A percentile compares a stretch with the other conserved stretches of the same genome.
phyloP scores from a whole-genome alignment of 164 flowering plant species.

The Euptelea pleiosperma region DNA sequence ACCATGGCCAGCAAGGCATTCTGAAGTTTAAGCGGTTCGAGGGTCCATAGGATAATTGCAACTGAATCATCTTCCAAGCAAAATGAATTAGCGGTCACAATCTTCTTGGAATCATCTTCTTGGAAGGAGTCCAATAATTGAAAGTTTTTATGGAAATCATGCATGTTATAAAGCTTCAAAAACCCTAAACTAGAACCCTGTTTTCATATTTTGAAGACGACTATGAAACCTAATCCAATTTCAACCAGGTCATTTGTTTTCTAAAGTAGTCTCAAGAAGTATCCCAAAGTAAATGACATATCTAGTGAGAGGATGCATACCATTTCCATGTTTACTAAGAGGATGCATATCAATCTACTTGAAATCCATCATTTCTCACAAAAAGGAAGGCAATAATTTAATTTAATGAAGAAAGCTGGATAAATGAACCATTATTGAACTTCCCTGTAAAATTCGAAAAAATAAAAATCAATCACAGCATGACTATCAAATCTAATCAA shows the following conservation, averaged over 20 bases:
- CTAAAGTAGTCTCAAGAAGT: slow-evolving; percentile 6
- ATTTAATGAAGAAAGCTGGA: too few relatives aligned
- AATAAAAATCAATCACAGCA: too few relatives aligned
- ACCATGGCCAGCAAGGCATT: slow-evolving; percentile 65
- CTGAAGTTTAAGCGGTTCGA: slow-evolving; percentile 54
- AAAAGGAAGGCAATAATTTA: background rate
- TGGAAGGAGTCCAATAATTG: too few relatives aligned
- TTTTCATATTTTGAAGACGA: too few relatives aligned
- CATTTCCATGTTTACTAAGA: slow-evolving; percentile 80
- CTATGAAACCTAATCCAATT: background rate
- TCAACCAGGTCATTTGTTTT: slow-evolving; percentile 4
- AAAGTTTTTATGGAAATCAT: background rate
- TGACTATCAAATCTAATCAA: too few relatives aligned
- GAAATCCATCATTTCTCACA: background rate
- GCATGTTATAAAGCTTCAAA: background rate
- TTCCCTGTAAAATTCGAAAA: background rate
- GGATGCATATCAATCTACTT: too few relatives aligned
- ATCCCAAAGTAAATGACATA: slow-evolving; percentile 8
- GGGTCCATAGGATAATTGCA: slow-evolving; percentile 58
- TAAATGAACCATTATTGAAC: background rate
- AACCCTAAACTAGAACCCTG: too few relatives aligned
- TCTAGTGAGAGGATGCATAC: slow-evolving; percentile 39
- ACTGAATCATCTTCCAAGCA: slow-evolving; percentile 64
- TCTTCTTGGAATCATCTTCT: slow-evolving; percentile 24
- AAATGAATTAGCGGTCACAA: slow-evolving; percentile 21